Base-by-base conservation (phyloP, 2,329 filamentous ascomycete genomes). In the Epichloe sp. region DNA sequence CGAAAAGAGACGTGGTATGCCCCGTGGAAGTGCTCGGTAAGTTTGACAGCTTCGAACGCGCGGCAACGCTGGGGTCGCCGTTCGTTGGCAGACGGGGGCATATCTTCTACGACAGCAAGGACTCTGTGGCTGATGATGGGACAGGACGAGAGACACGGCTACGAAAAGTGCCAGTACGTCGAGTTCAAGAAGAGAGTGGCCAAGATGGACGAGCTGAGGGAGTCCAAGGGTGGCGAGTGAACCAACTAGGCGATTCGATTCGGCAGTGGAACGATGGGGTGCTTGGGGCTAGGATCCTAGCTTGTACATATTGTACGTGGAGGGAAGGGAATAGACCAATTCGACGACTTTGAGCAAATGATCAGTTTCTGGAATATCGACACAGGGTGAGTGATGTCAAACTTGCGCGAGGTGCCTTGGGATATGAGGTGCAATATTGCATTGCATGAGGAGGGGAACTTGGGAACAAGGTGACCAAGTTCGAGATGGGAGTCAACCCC, bases 111-210 rank as follows among this genome's bases (percentile, higher is more conserved):
- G 31, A 11, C 31, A 10, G 31, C 31, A 10, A 45, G 35, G 12
- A 34, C 17, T 31, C 38, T 56, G 35, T 49, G 51, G 50, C 50
- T 49, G 21, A 52, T 47, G 14, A 42, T 4, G 35, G 38, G 52
- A 53, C 65, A 97, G 93, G 83, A 89, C 69, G 93, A 98, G 77
- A 79, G 93, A 75, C 93, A 98, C 73, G 85, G 83, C 65, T 98
- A 98, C 77, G 93, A 98, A 69, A 97, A 97, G 71, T 98, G 93
- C 80, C 93, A 98, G 66, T 98, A 98, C 72, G 86, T 86, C 58
- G 93, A 97, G 69, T 98, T 98, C 78, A 95, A 95, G 82, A 88
- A 91, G 79, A 83, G 93, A 53, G 93, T 98, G 58, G 88, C 86
- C 65, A 97, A 95, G 83, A 98, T 98, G 93, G 83, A 97, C 63